Base-by-base conservation (phyloP, 2,329 filamentous ascomycete genomes). In the Talaromyces sp. region DNA sequence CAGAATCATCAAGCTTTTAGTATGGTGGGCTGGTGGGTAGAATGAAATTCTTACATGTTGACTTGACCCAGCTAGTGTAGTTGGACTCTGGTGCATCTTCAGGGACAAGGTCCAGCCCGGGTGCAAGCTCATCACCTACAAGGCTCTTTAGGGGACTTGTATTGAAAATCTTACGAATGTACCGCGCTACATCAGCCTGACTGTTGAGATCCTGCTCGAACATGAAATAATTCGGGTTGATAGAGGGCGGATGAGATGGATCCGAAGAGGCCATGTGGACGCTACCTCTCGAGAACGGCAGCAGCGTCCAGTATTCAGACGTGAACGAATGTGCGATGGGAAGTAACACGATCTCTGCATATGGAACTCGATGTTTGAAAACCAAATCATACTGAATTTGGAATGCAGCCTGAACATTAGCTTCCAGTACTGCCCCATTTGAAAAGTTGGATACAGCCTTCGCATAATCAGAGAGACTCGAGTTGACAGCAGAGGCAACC, bases 181-280 rank as follows among this genome's bases (percentile, higher is more conserved):
- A 73, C 9, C 57, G 70, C 2, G 73, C 69, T 4, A 71, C 69
- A 3, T 69, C 70, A 11, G 69, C 68, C 45, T 73, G 66, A 2
- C 68, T 43, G 37, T 72, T 67, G 5, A 71, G 59, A 58, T 77
- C 74, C 56, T 70, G 72, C 15, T 70, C 71, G 31, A 75, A 62
- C 68, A 73, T 70, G 45, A 72, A 72, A 62, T 73, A 77, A 19
- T 74, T 72, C 2, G 75, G 74, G 59, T 76, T 72, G 39, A 76
- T 72, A n/a, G 19, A 47, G 3, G 72, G 69, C 33, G 68, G 47
- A 4, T 60, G 67, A 1, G 64, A 63, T 5, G 75, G 70, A 31
- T 74, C 68, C 10, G 70, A 62, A 4, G 72, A 74, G 10, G 65
- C 60, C 35, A 77, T 72, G 54, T 75, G 75, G 8, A 72, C 58